phyloP scores from a whole-genome alignment of 305 asterid genomes.

The Solanum chacoense region DNA sequence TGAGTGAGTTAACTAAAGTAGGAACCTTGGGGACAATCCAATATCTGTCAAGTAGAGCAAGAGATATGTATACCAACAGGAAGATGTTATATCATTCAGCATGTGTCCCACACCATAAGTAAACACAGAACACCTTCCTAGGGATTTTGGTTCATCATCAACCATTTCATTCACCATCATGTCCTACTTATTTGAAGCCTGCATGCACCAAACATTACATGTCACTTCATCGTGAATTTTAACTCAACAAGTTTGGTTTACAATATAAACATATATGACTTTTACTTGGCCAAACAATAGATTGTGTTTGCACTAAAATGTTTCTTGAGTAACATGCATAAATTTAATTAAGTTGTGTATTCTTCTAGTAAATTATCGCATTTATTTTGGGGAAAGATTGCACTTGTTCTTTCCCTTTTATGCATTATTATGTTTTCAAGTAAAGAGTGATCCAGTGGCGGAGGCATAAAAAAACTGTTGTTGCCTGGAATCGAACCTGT shows the following conservation, averaged over 20 bases:
- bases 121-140: constrained; percentile 45
- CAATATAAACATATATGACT: not conserved
- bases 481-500: no score
- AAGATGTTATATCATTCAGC: constrained; percentile 85
- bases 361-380: not conserved
- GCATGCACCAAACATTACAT: not conserved
- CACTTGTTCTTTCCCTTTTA: not conserved
- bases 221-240: not conserved
- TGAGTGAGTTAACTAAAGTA: not conserved
- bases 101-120: constrained; percentile 85
- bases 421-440: not conserved
- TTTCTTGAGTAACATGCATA: no score
- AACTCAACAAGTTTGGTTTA: not conserved
- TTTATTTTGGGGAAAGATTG: not conserved
- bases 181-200: constrained; percentile 8
- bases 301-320: not conserved
- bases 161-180: constrained; percentile 21
- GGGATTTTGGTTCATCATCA: constrained; percentile 38
- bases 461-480: no score
- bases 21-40: constrained; percentile 73
- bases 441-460: not conserved
- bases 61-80: constrained; percentile 94
- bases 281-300: not conserved
- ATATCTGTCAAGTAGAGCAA: constrained; percentile 75
- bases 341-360: not conserved